Base-by-base conservation (phyloP, 2,329 filamentous ascomycete species). In the Metarhizium guizhouense region DNA sequence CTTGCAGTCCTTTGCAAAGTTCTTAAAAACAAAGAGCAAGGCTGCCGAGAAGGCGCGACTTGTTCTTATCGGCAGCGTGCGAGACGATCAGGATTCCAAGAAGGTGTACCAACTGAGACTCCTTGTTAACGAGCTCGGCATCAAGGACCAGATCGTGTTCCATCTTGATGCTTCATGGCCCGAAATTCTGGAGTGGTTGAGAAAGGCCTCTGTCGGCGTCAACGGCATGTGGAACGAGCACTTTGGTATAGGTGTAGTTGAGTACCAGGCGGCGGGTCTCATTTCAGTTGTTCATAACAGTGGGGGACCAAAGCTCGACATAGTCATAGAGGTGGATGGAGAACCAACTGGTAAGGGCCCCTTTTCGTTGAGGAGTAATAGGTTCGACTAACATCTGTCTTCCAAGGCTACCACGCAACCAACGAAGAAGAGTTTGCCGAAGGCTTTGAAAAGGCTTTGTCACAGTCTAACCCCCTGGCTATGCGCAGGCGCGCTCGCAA, bases 171-270 rank as follows among this genome's bases (percentile, higher is more conserved):
- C 90, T 0, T 84, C 88, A 30, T 99, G 93, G 91, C 84, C 88
- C 3, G 83, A 90, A 62, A 89, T 99, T 54, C 77, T 96, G 10
- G 80, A 87, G 36, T 91, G 89, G 82, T 76, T 97, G 58, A 76
- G 83, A 54, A 84, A 77, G 59, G 85, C 88, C 4, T 93, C 84
- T 18, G 82, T 99, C 2, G 94, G 94, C 52, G 91, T 95, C 34
- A 99, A 99, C 64, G 90, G 88, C 65, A 99, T 99, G 94, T 99
- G 94, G 93, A 97, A 96, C 69, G 94, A 99, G 74, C 94, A 99
- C 71, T 99, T 99, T 68, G 94, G 94, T 25, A 99, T 99, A 57
- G 94, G 94, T 1, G 92, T 97, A 16, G 94, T 99, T 45, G 94
- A 99, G 75, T 99, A 97, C 68, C 92, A 97, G 68, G 94, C 94